These are phyloP conservation scores for Talaromyces sp. DNA, from an alignment of 2,329 filamentous ascomycete species.

Conservation along the genomic window DNA sequence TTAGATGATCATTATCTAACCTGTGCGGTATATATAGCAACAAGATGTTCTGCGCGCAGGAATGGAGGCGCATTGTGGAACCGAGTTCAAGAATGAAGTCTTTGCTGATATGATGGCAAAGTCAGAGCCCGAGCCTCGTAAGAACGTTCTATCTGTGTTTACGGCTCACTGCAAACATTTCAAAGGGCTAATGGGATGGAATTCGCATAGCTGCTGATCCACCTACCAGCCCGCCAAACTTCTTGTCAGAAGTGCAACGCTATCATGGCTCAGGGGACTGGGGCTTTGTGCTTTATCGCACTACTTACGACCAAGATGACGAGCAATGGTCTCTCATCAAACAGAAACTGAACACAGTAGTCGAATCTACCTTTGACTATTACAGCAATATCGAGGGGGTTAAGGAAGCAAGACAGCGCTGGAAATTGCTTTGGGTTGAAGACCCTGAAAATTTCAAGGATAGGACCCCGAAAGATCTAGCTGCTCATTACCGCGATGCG, in stretches of 20 bases:
- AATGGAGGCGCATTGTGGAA: conserved; percentile 10
- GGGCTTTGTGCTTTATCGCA: conserved; percentile 9
- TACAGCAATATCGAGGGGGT: conserved; percentile 7
- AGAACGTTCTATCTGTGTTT: not conserved
- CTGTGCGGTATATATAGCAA: not conserved
- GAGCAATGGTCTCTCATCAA: conserved; percentile 2
- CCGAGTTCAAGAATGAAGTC: conserved; percentile 11
- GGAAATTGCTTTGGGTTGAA: conserved; percentile 10
- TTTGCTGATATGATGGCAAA: conserved; percentile 1
- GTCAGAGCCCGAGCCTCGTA: not conserved
- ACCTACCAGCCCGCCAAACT: not conserved
- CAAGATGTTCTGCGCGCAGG: conserved; percentile 9
- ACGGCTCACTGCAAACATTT: no score
- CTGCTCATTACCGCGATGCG: not conserved
- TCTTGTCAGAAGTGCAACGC: not conserved
- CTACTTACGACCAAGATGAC: conserved; percentile 1
- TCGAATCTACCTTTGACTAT: conserved; percentile 9
- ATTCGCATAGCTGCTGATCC: not conserved
- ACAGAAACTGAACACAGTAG: not conserved
- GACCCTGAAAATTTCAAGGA: not conserved
- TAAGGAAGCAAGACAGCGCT: conserved; percentile 1
- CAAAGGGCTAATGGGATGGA: not conserved
- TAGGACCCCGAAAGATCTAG: not conserved
- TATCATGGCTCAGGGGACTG: not conserved
- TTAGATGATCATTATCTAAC: not conserved